Conservation (phyloP, 2,329 filamentous ascomycete species). For the Zasmidium citrigriseum region DNA sequence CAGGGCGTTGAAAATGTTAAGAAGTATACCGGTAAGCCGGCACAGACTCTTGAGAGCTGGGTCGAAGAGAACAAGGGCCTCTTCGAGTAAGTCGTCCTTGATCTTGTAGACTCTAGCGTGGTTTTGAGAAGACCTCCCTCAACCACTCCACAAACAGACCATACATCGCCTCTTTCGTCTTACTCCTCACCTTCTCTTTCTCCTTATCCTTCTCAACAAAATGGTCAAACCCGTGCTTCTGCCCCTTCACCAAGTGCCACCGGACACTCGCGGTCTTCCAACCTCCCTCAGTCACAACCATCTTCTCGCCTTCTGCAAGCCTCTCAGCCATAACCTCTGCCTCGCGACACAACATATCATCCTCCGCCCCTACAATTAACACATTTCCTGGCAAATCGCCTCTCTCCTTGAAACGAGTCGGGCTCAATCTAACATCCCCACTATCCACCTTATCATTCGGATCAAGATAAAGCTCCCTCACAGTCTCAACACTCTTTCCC, state of each 20-base stretch:
- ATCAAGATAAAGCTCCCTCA: slow-evolving; percentile 2
- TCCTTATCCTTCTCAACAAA: slow-evolving; percentile 9
- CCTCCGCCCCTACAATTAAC: slow-evolving; percentile 48
- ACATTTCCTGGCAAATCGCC: slow-evolving; percentile 44
- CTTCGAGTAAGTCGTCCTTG: slow-evolving; percentile 7
- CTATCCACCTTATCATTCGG: slow-evolving; percentile 38
- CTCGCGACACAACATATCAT: slow-evolving; percentile 51
- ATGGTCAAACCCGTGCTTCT: slow-evolving; percentile 18
- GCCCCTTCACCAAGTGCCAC: slow-evolving; percentile 19
- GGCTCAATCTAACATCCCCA: slow-evolving; percentile 46
- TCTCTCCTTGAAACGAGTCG: slow-evolving; percentile 35
- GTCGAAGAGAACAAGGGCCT: slow-evolving; percentile 31
- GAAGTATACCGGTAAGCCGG: slow-evolving; percentile 34
- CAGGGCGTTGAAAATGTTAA: slow-evolving; percentile 34
- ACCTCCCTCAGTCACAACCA: slow-evolving; percentile 18
- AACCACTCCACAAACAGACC: too few species aligned
- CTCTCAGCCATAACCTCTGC: slow-evolving; percentile 35
- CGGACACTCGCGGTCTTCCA: slow-evolving; percentile 16
- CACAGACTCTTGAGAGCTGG: slow-evolving; percentile 38
- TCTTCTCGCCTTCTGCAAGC: slow-evolving; percentile 25
- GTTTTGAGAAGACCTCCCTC: too few species aligned
- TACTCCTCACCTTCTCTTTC: too few species aligned
- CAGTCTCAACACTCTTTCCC: slow-evolving; percentile 5
- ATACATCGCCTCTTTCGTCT: too few species aligned
- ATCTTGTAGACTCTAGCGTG: too few species aligned